phyloP scores from a whole-genome alignment of 495 filamentous ascomycete genomes.

The Stereocaulon alpinum region DNA sequence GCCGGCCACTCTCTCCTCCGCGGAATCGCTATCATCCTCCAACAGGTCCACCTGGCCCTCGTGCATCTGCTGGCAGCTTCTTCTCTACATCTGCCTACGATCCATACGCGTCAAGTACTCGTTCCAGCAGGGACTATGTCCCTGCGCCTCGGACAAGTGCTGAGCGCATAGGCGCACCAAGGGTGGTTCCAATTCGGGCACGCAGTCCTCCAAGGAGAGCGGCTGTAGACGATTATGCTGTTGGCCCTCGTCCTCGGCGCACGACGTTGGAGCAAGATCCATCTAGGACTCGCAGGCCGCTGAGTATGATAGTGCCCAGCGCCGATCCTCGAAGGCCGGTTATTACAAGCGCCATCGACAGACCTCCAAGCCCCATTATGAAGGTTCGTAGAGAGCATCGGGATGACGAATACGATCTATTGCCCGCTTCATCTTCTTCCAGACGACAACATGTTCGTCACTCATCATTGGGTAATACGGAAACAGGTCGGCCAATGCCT shows the following conservation, averaged over 20 bases:
- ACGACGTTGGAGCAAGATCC: constrained; percentile 13
- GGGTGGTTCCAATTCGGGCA: constrained; percentile 8
- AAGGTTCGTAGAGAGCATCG: constrained; percentile 15
- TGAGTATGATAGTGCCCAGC: constrained; percentile 16
- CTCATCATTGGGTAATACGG: constrained; percentile 17
- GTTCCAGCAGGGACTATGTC: constrained; percentile 17
- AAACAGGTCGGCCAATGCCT: constrained; percentile 10
- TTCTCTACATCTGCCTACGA: constrained; percentile 17
- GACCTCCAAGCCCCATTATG: constrained; percentile 19
- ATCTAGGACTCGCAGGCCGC: constrained; percentile 14
- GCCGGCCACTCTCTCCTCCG: constrained; percentile 17
- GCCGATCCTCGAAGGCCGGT: constrained; percentile 18
- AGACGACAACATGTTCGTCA: constrained; percentile 19
- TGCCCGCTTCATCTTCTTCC: constrained; percentile 20
- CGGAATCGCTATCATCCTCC: constrained; percentile 12
- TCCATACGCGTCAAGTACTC: constrained; percentile 13
- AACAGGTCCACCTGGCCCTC: constrained; percentile 16
- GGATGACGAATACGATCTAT: constrained; percentile 20
- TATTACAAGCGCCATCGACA: constrained; percentile 20
- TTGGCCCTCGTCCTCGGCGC: constrained; percentile 18
- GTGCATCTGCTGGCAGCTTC: constrained; percentile 19
- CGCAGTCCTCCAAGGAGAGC: constrained; percentile 18
- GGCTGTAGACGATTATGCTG: constrained; percentile 19
- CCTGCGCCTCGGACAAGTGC: constrained; percentile 17
- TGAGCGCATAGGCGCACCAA: constrained; percentile 17